These are phyloP conservation scores for Tremellales sp. DNA, from an alignment of 1,284 basidiomycete genomes.

Conservation along the genomic window DNA sequence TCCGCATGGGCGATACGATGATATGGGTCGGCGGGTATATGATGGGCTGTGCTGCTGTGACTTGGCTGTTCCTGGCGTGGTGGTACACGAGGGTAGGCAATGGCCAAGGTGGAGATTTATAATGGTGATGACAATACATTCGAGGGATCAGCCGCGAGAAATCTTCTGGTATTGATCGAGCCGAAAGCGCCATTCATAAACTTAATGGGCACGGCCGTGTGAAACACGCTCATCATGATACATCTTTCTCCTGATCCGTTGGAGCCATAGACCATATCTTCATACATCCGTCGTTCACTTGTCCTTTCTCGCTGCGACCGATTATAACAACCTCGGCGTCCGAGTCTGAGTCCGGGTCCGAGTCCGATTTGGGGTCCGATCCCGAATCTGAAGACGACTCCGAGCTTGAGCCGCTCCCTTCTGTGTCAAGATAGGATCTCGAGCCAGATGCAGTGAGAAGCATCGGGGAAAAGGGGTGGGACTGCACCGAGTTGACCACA, in stretches of 20 bases:
- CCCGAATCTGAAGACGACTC: too few relatives aligned
- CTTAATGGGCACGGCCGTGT: too few relatives aligned
- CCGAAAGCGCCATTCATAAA: too few relatives aligned
- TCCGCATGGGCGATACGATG: constrained; percentile 31
- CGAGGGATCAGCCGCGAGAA: too few relatives aligned
- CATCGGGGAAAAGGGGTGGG: constrained; percentile 39
- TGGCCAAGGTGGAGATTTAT: not conserved
- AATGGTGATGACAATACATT: constrained; percentile 6
- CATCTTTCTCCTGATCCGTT: not conserved
- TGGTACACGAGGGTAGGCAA: not conserved
- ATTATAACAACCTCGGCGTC: too few relatives aligned
- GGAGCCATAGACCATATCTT: not conserved
- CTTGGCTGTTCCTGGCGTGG: constrained; percentile 9
- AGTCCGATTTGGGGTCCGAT: too few relatives aligned
- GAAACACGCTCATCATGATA: not conserved
- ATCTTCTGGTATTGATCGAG: too few relatives aligned
- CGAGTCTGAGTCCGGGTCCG: not conserved
- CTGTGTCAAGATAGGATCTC: constrained; percentile 9
- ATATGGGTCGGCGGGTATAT: constrained; percentile 28
- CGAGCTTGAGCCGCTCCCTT: too few relatives aligned
- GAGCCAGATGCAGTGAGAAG: constrained; percentile 38
- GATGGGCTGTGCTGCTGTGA: constrained; percentile 16
- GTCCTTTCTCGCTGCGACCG: too few relatives aligned
- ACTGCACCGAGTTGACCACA: constrained; percentile 39
- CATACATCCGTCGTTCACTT: too few relatives aligned